Evolutionary conservation across 2,329 filamentous ascomycete genomes (phyloP), one percentile per base, ranked within the genome.

Genomic region (Paecilomyces variotii): DNA sequence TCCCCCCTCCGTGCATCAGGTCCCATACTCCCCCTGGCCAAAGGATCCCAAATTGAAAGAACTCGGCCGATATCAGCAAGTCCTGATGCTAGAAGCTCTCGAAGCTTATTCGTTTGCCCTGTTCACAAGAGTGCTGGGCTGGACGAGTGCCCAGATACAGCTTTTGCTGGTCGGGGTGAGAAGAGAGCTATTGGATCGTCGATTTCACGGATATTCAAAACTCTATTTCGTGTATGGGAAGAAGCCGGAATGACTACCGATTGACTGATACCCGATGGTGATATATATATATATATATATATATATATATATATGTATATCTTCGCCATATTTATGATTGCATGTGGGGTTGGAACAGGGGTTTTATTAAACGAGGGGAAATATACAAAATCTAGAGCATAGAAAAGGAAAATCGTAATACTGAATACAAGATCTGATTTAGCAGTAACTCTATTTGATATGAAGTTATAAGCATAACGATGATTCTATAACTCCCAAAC

Each of bases 21-120:
- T 64, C 27, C 62, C 62, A 5, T 61, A 68, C 34, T 66, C 62
- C 6, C 58, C 65, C 6, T 68, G 66, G 67, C 78, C 79, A 0
- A 76, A 74, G 53, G 76, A 80, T 39, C 70, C 72, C 9, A 72
- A 75, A 27, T 72, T 78, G 54, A 84, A 82, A 65, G 75, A 81
- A 56, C 63, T 83, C 1, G 81, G 80, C 10, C 57, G 63, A 32
- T 68, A 63, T 32, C 54, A 66, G 12, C 61, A 60, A 35, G 54
- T 63, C 12, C 61, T 67, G 28, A 60, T 67, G 35, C 59, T 59
- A 25, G 63, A 69, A 53, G 64, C 63, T 26, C 58, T 70, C 12
- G 59, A 64, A 30, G 63, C 65, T 0, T 65, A 68, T 28, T 65
- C 65, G 12, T 57, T 70, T 59, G 61, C 65, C 6, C 60, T 70